phyloP scores from a whole-genome alignment of 2,329 filamentous ascomycete genomes.

The Huntiella abstrusa region DNA sequence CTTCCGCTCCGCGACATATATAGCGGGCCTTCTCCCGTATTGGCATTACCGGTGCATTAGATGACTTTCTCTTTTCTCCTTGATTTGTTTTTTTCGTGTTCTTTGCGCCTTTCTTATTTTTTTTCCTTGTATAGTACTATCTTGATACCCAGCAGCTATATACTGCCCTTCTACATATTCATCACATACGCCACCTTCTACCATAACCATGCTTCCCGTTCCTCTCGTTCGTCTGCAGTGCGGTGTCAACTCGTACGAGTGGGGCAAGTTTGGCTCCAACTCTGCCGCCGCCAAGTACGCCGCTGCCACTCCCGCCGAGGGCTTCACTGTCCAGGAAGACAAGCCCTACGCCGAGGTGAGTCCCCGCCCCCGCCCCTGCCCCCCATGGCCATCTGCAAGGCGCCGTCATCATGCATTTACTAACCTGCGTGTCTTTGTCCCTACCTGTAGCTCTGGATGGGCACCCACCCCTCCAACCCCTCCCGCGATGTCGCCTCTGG shows the following conservation, averaged over 20 bases:
- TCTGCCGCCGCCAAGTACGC: constrained; percentile 84
- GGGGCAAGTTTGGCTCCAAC: constrained; percentile 79
- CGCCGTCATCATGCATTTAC: too few species aligned
- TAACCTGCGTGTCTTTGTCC: neutral
- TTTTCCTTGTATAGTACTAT: too few species aligned
- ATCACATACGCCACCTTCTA: neutral
- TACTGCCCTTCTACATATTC: neutral
- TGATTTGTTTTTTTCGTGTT: neutral
- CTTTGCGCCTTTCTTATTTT: neutral
- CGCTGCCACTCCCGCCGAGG: constrained; percentile 57
- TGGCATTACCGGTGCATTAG: neutral
- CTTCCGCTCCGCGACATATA: neutral
- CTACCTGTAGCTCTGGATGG: constrained; percentile 75
- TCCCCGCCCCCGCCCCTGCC: constrained; percentile 2
- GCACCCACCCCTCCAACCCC: constrained; percentile 87
- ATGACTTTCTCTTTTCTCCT: neutral
- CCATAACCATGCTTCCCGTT: constrained; percentile 38
- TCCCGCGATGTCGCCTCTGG: constrained; percentile 76
- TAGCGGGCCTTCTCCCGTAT: neutral
- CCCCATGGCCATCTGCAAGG: too few species aligned
- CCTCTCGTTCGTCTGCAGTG: constrained; percentile 73
- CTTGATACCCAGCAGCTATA: too few species aligned
- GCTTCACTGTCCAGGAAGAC: constrained; percentile 61
- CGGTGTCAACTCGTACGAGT: constrained; percentile 97
- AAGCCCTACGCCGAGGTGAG: constrained; percentile 85